phyloP scores from a whole-genome alignment of 257 asterid species.

The Solanum medicagineum region DNA sequence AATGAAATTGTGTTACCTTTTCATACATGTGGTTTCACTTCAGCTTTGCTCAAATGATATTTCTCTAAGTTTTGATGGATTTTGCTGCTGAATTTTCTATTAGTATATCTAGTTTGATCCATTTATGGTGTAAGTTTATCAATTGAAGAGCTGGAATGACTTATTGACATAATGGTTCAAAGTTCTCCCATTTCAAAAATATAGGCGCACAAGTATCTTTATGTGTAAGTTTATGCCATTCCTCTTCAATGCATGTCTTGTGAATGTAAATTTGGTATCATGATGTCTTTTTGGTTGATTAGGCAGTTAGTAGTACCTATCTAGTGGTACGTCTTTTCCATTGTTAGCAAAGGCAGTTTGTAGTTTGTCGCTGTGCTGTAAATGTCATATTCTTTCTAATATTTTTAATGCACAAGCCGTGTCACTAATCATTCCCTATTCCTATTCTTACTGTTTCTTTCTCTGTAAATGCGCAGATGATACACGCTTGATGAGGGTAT shows the following conservation, averaged over 20 bases:
- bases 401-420: neutral
- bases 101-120: neutral
- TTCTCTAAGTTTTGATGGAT: neutral
- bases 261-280: neutral
- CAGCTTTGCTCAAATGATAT: neutral
- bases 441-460: neutral
- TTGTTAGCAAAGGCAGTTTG: neutral
- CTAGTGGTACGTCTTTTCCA: neutral
- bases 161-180: neutral
- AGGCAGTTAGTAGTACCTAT: neutral
- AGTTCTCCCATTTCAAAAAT: neutral
- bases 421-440: neutral
- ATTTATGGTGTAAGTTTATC: neutral
- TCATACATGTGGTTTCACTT: neutral
- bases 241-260: neutral
- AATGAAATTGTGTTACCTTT: neutral
- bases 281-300: neutral
- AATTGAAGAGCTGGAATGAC: neutral
- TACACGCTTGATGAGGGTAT: constrained; percentile 33
- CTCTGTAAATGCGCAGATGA: constrained; percentile 40
- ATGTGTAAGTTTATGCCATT: neutral
- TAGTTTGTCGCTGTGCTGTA: neutral
- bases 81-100: neutral
- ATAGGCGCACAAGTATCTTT: neutral
- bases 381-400: neutral